Conservation (phyloP, 306 rosid genomes). For the Malus sieversii region DNA sequence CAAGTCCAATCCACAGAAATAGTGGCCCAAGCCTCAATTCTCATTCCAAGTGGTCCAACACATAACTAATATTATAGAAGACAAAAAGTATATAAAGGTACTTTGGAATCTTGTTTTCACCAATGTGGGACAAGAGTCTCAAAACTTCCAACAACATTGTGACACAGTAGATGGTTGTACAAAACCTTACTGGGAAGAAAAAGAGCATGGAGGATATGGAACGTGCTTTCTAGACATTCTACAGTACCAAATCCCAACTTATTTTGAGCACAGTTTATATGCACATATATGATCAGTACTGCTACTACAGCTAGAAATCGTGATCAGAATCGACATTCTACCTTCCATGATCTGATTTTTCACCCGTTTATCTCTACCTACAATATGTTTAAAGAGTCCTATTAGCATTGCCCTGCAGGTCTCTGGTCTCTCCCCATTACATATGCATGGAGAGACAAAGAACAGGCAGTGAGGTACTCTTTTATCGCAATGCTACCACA, state of each 20-base stretch:
- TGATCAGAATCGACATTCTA: background rate
- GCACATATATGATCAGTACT: background rate
- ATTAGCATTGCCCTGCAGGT: constrained; percentile 12
- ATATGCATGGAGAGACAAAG: constrained; percentile 38
- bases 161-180: background rate
- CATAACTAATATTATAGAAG: no score
- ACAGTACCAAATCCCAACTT: background rate
- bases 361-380: constrained; percentile 7
- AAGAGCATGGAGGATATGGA: background rate
- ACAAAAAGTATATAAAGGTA: no score
- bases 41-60: no score
- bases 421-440: background rate
- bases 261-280: background rate
- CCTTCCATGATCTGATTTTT: background rate
- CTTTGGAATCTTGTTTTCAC: no score
- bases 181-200: background rate
- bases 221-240: background rate
- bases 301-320: background rate
- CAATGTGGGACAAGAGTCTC: no score
- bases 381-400: background rate
- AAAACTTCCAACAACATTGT: no score
- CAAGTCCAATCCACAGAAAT: no score
- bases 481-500: constrained; percentile 17
- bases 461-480: constrained; percentile 1
- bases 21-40: no score